Percentiles rank a stretch among this genome's conserved stretches.
Conservation (phyloP, 176 grass and related monocot species). For the Otatea glauca region DNA sequence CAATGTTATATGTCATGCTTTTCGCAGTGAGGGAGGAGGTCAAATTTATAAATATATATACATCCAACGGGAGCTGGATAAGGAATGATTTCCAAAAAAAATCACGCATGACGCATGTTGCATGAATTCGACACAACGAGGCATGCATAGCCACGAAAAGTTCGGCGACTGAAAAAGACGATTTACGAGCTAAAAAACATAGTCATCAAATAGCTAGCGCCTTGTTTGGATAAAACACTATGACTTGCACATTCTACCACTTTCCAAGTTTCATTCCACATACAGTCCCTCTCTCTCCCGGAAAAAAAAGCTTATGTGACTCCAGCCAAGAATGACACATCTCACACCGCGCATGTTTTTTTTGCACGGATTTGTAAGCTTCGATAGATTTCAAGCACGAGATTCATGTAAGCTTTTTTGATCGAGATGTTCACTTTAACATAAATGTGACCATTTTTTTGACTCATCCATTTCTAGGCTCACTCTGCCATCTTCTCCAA, state of each 20-base stretch:
- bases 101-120: neutral
- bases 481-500: neutral
- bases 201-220: no score
- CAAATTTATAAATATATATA: no score
- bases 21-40: no score
- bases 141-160: neutral
- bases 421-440: conserved; percentile 14
- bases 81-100: no score
- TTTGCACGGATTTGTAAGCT: conserved; percentile 1
- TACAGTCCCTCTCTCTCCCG: neutral
- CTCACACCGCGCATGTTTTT: conserved; percentile 24
- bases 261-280: neutral
- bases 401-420: neutral
- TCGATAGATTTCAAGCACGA: neutral
- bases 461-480: neutral
- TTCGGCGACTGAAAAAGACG: neutral
- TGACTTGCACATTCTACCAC: conserved; percentile 8
- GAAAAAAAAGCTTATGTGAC: conserved; percentile 24
- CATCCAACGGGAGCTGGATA: no score
- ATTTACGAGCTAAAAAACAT: neutral
- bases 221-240: conserved; percentile 6
- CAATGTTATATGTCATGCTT: no score
- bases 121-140: neutral
- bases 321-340: conserved; percentile 28
- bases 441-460: neutral